A percentile compares a stretch with the other conserved stretches of the same genome.
Conservation (phyloP, 495 filamentous ascomycete species). For the Apodospora peruviana region DNA sequence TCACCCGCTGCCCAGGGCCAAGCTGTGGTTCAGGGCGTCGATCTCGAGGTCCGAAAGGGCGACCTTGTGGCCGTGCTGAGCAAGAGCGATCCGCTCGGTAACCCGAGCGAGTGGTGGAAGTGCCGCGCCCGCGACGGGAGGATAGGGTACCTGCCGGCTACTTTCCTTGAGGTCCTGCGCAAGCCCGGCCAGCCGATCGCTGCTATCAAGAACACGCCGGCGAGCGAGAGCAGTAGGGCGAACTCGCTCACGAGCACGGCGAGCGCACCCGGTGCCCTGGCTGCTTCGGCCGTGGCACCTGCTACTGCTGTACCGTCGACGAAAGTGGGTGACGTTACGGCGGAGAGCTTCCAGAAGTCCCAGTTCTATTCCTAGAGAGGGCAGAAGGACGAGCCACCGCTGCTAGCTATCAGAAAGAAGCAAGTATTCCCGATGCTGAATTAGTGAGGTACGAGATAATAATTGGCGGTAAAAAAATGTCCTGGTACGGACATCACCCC, state of each 20-base stretch:
- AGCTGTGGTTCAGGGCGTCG: constrained; percentile 64
- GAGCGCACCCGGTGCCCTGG: constrained; percentile 30
- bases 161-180: constrained; percentile 81
- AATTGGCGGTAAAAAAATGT: no score
- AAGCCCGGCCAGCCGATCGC: constrained; percentile 42
- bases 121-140: constrained; percentile 88
- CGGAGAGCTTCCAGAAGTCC: constrained; percentile 87
- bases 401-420: no score
- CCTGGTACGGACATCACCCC: no score
- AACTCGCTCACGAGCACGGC: constrained; percentile 42
- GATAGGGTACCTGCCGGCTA: constrained; percentile 83
- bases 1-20: constrained; percentile 57
- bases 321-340: constrained; percentile 62
- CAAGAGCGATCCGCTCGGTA: constrained; percentile 88
- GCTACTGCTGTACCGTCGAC: constrained; percentile 52
- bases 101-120: constrained; percentile 93
- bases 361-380: constrained; percentile 79
- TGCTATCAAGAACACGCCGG: constrained; percentile 51
- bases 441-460: no score
- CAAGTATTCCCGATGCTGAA: no score
- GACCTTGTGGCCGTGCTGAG: constrained; percentile 91
- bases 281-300: constrained; percentile 21
- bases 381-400: no score
- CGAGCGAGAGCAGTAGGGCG: constrained; percentile 45
- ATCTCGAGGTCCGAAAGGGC: constrained; percentile 89